Evolutionary conservation across 495 filamentous ascomycete species (phyloP).

Genomic region (Monascus purpureus): DNA sequence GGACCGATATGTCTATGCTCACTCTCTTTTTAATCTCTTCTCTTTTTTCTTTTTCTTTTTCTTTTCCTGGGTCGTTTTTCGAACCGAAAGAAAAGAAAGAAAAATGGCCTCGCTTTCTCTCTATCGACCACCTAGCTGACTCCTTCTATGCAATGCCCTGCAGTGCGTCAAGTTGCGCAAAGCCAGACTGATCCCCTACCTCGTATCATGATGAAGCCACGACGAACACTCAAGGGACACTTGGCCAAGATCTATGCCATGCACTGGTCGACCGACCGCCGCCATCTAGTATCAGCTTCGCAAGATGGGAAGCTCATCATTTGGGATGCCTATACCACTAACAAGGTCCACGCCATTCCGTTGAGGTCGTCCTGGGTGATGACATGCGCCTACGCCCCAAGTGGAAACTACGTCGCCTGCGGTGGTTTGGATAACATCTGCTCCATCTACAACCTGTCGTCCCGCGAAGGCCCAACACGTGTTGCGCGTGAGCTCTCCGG

Average conservation of each 20-base stretch:
- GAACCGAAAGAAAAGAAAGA: not conserved
- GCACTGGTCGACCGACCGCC: constrained; percentile 99
- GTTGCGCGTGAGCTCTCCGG: constrained; percentile 94
- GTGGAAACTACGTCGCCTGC: constrained; percentile 95
- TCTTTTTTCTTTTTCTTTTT: constrained; percentile 1
- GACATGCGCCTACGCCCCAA: constrained; percentile 98
- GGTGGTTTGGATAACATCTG: constrained; percentile 99
- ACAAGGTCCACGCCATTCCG: constrained; percentile 99
- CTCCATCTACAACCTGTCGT: constrained; percentile 97
- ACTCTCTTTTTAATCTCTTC: not conserved
- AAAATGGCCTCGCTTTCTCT: not conserved
- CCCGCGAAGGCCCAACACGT: constrained; percentile 87
- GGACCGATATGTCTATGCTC: no score
- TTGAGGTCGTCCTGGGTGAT: constrained; percentile 98
- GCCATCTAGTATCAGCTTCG: constrained; percentile 94
- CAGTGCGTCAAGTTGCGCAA: constrained; percentile 84
- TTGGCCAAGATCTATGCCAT: constrained; percentile 98
- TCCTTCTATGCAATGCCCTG: constrained; percentile 6
- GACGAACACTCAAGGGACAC: constrained; percentile 91
- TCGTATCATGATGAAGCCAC: constrained; percentile 88
- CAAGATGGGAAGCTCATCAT: constrained; percentile 99
- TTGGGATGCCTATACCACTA: constrained; percentile 99
- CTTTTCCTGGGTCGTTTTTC: constrained; percentile 1
- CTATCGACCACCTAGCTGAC: constrained; percentile 11
- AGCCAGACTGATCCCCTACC: constrained; percentile 81